Base-by-base conservation (phyloP, 805 yeast genomes). In the Yarrowia sp. region DNA sequence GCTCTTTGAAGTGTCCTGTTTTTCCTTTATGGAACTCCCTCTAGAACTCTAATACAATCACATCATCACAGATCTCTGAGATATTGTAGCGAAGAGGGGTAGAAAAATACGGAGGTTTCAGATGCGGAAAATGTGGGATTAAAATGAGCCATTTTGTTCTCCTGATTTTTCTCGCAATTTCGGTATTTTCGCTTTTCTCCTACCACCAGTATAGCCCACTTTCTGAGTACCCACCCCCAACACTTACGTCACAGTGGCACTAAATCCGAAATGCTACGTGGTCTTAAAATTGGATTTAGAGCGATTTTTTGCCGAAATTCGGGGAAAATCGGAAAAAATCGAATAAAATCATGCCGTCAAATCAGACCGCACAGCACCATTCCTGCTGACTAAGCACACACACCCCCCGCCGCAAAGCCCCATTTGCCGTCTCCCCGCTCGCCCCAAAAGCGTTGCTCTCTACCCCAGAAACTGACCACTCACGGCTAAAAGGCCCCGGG, bases 401-500 rank as follows among this genome's bases (percentile, higher is more conserved):
- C 30, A 0, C 3, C 30, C 30, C 30, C 30, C 30, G 30, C 30
- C 30, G 30, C 30, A 2, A 24, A 36, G 38, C 38, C 38, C 38
- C 38, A 36, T 10, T 36, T 24, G 30, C 30, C 38, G 38, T 8
- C 10, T 9, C 38, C 10, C 52, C 33, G 2, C 19, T 9, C 13
- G 40, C 40, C n/a, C 40, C 19, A 34, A 36, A 33, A 33, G 33
- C n/a, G 14, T 52, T 52, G 42, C 34, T 19, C 43, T 15, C 9
- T 52, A 52, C 58, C 58, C 58, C 58, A 17, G 58, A 52, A 52
- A 52, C 58, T 36, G 43, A 34, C 55, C 58, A 36, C 58, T 52
- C 58, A 50, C 34, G 58, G 43, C 58, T 52, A 52, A 52, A 52
- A 52, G 56, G 58, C 43, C 55, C 40, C 58, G 58, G 58, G 58